phyloP scores from a whole-genome alignment of 495 filamentous ascomycete species.

The Penicilliopsis zonata region DNA sequence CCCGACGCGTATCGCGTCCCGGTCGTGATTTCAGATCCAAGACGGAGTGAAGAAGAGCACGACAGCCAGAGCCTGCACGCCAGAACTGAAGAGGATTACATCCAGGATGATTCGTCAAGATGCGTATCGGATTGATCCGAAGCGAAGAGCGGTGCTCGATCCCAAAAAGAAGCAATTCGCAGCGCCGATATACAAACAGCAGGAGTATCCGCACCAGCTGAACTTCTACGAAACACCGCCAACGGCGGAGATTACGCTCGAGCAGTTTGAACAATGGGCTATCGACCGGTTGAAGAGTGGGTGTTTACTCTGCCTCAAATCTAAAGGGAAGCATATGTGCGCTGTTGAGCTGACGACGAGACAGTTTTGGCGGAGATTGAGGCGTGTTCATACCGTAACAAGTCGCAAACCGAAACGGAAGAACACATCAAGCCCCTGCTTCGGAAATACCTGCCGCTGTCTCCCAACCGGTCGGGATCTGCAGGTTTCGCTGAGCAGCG shows the following conservation, averaged over 20 bases:
- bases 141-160: conserved; percentile 61
- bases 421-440: conserved; percentile 69
- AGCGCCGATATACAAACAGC: conserved; percentile 52
- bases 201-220: conserved; percentile 71
- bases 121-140: conserved; percentile 63
- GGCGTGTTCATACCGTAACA: conserved; percentile 91
- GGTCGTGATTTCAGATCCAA: background rate
- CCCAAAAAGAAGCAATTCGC: conserved; percentile 82
- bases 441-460: conserved; percentile 76
- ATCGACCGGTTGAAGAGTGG: conserved; percentile 77
- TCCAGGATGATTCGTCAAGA: conserved; percentile 63
- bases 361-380: conserved; percentile 90
- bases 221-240: conserved; percentile 88
- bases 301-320: conserved; percentile 3
- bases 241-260: conserved; percentile 87
- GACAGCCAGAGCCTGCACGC: too few relatives aligned
- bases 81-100: too few relatives aligned
- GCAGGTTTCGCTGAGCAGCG: conserved; percentile 30
- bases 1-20: background rate
- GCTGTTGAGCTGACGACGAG: conserved; percentile 2
- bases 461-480: conserved; percentile 56
- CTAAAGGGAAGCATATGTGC: background rate
- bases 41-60: too few relatives aligned
- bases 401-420: conserved; percentile 62
- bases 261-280: conserved; percentile 99